Conservation (phyloP, 768 basidiomycete species). For the Pleurotus eryngii region DNA sequence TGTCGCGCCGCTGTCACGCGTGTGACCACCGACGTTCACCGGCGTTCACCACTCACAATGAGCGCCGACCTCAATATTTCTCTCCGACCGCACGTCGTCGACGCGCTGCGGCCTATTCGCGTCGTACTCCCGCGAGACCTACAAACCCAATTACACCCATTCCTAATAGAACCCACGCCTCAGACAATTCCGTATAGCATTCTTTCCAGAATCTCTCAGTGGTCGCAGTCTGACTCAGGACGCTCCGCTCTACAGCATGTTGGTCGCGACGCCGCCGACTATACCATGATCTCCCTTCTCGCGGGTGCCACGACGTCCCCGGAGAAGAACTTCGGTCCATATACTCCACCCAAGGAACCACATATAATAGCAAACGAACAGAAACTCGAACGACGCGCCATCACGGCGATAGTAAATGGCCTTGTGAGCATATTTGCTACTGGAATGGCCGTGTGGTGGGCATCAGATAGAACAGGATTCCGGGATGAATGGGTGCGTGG, state of each 20-base stretch:
- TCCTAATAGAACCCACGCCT: constrained; percentile 32
- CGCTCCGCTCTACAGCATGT: constrained; percentile 28
- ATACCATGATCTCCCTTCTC: constrained; percentile 70
- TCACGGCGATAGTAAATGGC: constrained; percentile 69
- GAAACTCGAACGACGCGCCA: constrained; percentile 58
- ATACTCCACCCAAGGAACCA: constrained; percentile 37
- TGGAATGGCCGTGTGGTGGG: constrained; percentile 73
- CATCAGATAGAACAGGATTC: constrained; percentile 60
- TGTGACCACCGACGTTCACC: not conserved
- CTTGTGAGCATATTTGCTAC: constrained; percentile 66
- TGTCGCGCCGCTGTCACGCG: not conserved
- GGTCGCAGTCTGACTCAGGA: constrained; percentile 60
- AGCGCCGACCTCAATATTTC: constrained; percentile 54
- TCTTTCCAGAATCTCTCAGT: constrained; percentile 58
- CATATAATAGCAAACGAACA: constrained; percentile 34
- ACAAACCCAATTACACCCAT: constrained; percentile 35
- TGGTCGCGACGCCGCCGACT: constrained; percentile 51
- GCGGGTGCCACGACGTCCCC: constrained; percentile 81
- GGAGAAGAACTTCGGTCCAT: constrained; percentile 61
- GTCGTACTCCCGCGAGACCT: constrained; percentile 44
- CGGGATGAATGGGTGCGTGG: constrained; percentile 70
- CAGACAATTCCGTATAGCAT: constrained; percentile 60
- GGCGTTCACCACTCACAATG: not conserved
- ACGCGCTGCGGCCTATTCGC: constrained; percentile 42
- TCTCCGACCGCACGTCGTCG: constrained; percentile 60